A percentile compares a stretch with the other conserved stretches of the same genome.
phyloP scores from a whole-genome alignment of 805 yeast species.

The Wickerhamomyces strasburgensis region DNA sequence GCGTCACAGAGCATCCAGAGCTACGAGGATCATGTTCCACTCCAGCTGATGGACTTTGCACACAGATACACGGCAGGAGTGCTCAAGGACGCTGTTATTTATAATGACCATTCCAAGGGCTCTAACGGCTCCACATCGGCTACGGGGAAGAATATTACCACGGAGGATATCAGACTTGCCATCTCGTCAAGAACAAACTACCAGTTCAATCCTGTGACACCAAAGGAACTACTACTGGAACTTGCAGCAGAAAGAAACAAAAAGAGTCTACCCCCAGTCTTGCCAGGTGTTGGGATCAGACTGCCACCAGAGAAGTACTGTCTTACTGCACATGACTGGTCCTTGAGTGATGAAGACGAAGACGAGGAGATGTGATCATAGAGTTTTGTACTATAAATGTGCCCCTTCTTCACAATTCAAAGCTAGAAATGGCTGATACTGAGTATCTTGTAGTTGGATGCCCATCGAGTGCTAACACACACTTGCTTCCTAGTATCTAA shows the following conservation, averaged over 20 bases:
- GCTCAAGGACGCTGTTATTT: constrained; percentile 82
- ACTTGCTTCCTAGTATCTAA: too few species aligned
- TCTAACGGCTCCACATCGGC: constrained; percentile 37
- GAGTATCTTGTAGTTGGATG: constrained; percentile 3
- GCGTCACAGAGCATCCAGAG: constrained; percentile 91
- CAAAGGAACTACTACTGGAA: constrained; percentile 85
- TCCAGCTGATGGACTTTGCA: constrained; percentile 96
- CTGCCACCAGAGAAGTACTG: constrained; percentile 98
- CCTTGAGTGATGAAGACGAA: constrained; percentile 45
- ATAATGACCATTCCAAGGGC: constrained; percentile 71
- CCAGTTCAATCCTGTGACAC: constrained; percentile 94
- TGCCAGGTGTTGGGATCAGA: constrained; percentile 87
- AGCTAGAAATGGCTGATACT: constrained; percentile 20
- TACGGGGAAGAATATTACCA: constrained; percentile 50
- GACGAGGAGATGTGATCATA: too few species aligned
- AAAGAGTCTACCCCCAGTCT: constrained; percentile 84
- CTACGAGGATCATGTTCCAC: constrained; percentile 93
- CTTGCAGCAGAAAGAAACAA: constrained; percentile 90
- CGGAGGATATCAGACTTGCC: constrained; percentile 89
- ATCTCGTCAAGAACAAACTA: constrained; percentile 92
- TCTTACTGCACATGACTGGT: constrained; percentile 79
- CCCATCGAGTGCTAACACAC: background rate
- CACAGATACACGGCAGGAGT: constrained; percentile 82
- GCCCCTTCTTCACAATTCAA: too few species aligned
- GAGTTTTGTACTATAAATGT: too few species aligned